Evolutionary conservation across 2,329 filamentous ascomycete genomes (phyloP).

Genomic region (Paecilomyces formosus): DNA sequence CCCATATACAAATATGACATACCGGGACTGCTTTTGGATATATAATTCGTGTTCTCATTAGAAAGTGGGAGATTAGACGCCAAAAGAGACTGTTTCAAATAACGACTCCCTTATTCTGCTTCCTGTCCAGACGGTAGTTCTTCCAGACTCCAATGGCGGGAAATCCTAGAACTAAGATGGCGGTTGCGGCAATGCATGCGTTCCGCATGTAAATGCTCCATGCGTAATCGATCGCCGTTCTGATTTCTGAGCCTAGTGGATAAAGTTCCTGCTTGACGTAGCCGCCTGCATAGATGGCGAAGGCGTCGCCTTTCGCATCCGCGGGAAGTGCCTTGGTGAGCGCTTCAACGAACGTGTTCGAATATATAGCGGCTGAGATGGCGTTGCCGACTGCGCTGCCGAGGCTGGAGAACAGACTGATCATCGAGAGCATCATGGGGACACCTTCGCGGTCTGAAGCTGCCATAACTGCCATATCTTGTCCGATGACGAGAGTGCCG

Average conservation of each 20-base stretch:
- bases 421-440: constrained; percentile 24
- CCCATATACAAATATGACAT: neutral
- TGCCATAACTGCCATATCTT: constrained; percentile 48
- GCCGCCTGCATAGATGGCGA: constrained; percentile 17
- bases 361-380: constrained; percentile 7
- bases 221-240: constrained; percentile 22
- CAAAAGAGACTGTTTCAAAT: neutral
- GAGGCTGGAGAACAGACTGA: constrained; percentile 13
- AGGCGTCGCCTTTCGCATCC: constrained; percentile 10
- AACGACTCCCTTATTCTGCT: constrained; percentile 20
- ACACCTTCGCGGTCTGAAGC: constrained; percentile 44
- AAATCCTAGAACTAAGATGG: constrained; percentile 16
- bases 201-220: constrained; percentile 24
- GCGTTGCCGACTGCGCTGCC: constrained; percentile 12
- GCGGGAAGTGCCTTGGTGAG: constrained; percentile 9
- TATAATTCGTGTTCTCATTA: neutral
- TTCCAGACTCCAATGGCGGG: constrained; percentile 20
- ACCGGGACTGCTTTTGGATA: neutral
- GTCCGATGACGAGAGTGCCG: constrained; percentile 41
- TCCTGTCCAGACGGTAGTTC: constrained; percentile 19
- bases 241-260: constrained; percentile 15
- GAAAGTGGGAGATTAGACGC: neutral
- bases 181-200: constrained; percentile 17
- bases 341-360: constrained; percentile 12
- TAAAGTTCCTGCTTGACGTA: constrained; percentile 20